These are phyloP conservation scores for Phellopilus nigrolimitatus DNA, from an alignment of 1,284 basidiomycete genomes.

Conservation along the genomic window DNA sequence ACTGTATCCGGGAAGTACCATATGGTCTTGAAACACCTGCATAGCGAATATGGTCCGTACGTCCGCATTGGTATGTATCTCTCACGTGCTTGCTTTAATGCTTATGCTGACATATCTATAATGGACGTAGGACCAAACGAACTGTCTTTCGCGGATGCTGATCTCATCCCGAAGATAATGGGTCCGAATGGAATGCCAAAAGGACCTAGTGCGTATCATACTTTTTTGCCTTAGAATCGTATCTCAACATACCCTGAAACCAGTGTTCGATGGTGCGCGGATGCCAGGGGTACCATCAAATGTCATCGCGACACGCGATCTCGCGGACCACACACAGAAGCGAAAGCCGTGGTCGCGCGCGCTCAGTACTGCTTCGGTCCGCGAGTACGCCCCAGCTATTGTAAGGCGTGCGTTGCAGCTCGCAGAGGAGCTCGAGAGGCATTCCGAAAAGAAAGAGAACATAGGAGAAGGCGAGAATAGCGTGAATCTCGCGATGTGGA, in stretches of 20 bases:
- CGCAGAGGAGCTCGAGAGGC: conserved; percentile 26
- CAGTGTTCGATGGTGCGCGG: neutral
- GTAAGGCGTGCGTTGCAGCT: conserved; percentile 32
- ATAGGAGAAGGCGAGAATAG: neutral
- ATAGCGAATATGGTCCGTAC: conserved; percentile 20
- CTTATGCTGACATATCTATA: neutral
- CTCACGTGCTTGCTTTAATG: neutral
- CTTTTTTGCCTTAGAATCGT: neutral
- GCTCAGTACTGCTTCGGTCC: conserved; percentile 35
- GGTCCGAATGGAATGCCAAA: conserved; percentile 31
- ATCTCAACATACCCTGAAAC: conserved; percentile 14
- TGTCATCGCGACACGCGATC: conserved; percentile 26
- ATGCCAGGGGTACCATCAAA: conserved; percentile 9
- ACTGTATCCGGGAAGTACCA: conserved; percentile 18
- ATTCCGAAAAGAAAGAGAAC: conserved; percentile 11
- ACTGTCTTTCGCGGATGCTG: conserved; percentile 29
- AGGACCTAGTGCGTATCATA: conserved; percentile 26
- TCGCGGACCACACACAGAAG: conserved; percentile 33
- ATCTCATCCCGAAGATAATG: conserved; percentile 28
- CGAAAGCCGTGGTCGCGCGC: conserved; percentile 40
- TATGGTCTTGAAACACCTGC: conserved; percentile 16
- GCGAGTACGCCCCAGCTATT: conserved; percentile 35
- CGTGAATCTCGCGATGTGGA: conserved; percentile 32
- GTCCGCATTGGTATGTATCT: conserved; percentile 21
- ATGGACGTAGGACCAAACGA: conserved; percentile 32